These are phyloP conservation scores for Acanthamoeba rhysodes DNA, from an alignment of 208 protist species.

Conservation along the genomic window DNA sequence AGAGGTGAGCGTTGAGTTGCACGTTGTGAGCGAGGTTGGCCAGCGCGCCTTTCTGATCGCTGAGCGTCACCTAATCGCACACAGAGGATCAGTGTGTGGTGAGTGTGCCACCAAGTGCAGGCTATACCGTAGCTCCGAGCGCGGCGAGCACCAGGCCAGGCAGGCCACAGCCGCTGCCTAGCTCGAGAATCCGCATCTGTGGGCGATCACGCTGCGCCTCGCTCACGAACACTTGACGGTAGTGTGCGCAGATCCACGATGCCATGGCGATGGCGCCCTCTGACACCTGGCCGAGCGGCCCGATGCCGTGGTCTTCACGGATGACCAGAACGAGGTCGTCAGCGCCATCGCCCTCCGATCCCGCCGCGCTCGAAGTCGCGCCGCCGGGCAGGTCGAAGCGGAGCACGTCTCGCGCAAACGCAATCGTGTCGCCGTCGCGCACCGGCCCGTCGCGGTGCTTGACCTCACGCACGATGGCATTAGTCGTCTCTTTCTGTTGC, in stretches of 20 bases:
- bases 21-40: constrained; percentile 41
- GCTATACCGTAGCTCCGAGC: not conserved
- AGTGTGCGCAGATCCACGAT: not conserved
- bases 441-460: too few species aligned
- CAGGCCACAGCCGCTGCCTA: constrained; percentile 49
- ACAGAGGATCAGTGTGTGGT: too few species aligned
- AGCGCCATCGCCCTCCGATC: not conserved
- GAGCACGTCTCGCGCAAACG: constrained; percentile 1
- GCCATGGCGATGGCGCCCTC: constrained; percentile 29
- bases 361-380: not conserved
- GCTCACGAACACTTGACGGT: not conserved
- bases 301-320: not conserved
- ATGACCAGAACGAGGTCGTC: not conserved
- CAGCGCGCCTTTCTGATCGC: not conserved
- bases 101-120: too few species aligned
- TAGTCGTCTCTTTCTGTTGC: too few species aligned
- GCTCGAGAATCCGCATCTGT: not conserved
- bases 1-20: constrained; percentile 24
- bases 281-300: constrained; percentile 17
- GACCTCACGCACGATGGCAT: too few species aligned
- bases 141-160: constrained; percentile 30
- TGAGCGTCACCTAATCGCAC: constrained; percentile 22
- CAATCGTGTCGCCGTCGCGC: not conserved
- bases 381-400: not conserved
- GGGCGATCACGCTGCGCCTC: not conserved